Evolutionary conservation across 495 filamentous ascomycete genomes (phyloP).

Genomic region (Trichoderma reesei): DNA sequence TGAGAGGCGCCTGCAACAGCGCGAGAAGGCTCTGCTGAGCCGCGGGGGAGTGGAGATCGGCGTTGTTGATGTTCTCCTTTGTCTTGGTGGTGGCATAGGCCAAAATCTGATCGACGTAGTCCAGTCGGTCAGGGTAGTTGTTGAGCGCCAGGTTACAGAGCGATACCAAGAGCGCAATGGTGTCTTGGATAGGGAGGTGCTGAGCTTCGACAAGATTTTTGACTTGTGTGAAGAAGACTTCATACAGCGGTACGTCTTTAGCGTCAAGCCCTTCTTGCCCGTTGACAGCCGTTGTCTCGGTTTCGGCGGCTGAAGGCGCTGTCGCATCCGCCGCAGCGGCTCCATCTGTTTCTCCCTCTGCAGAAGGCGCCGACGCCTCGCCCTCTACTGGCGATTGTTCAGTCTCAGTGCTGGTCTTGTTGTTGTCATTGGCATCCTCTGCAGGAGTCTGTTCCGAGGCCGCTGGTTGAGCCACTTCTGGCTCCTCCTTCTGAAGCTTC

Average conservation of each 20-base stretch:
- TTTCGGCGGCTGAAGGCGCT: slow-evolving; percentile 31
- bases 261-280: slow-evolving; percentile 59
- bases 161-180: slow-evolving; percentile 83
- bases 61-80: slow-evolving; percentile 79
- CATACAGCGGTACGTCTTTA: slow-evolving; percentile 80
- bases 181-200: slow-evolving; percentile 86
- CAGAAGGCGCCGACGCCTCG: slow-evolving; percentile 17
- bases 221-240: slow-evolving; percentile 96
- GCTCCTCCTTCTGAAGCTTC: slow-evolving; percentile 51
- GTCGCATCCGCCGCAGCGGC: slow-evolving; percentile 23
- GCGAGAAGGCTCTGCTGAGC: slow-evolving; percentile 83
- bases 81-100: slow-evolving; percentile 84
- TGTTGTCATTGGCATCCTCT: slow-evolving; percentile 18
- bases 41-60: slow-evolving; percentile 80
- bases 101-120: slow-evolving; percentile 92
- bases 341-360: slow-evolving; percentile 18
- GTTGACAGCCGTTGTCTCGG: slow-evolving; percentile 31
- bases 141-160: slow-evolving; percentile 88
- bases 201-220: slow-evolving; percentile 85
- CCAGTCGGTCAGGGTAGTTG: slow-evolving; percentile 83
- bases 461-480: slow-evolving; percentile 11
- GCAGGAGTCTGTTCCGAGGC: slow-evolving; percentile 13
- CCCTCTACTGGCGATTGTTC: slow-evolving; percentile 17
- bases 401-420: slow-evolving; percentile 22
- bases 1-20: slow-evolving; percentile 78